Conservation (phyloP, 352 stramenopile species). For the Pythium utonaiense region DNA sequence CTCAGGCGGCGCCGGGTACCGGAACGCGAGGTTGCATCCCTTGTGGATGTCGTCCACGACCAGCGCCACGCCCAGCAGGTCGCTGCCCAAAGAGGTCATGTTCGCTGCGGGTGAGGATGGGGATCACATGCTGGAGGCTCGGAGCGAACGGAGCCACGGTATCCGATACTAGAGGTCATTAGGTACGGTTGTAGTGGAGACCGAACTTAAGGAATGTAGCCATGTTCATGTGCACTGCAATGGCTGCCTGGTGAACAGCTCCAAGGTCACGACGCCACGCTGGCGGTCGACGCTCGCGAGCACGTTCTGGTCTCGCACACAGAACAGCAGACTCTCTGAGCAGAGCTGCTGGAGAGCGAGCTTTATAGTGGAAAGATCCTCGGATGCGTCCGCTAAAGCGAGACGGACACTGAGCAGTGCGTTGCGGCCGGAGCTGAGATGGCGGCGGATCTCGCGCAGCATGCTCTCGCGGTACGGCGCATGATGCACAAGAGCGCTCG, state of each 20-base stretch:
- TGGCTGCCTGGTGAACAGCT: slow-evolving; percentile 11
- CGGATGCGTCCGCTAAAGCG: not conserved
- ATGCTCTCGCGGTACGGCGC: slow-evolving; percentile 26
- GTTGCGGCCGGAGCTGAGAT: slow-evolving; percentile 29
- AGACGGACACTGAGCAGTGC: slow-evolving; percentile 30
- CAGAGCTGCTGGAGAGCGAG: slow-evolving; percentile 56
- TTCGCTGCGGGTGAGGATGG: not conserved
- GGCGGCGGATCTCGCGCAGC: slow-evolving; percentile 31
- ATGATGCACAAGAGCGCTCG: slow-evolving; percentile 3
- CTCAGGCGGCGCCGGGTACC: slow-evolving; percentile 63
- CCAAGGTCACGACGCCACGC: not conserved
- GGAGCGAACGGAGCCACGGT: not conserved
- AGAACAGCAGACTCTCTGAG: slow-evolving; percentile 43
- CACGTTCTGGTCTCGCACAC: slow-evolving; percentile 38
- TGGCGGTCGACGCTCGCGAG: slow-evolving; percentile 21
- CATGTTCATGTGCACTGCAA: not conserved
- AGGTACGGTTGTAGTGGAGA: not conserved
- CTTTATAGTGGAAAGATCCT: slow-evolving; percentile 18
- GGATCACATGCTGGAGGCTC: slow-evolving; percentile 7
- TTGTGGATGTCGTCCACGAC: slow-evolving; percentile 89
- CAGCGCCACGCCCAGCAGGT: slow-evolving; percentile 66
- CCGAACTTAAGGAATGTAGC: not conserved
- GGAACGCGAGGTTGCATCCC: slow-evolving; percentile 82
- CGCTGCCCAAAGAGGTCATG: slow-evolving; percentile 8
- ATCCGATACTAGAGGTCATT: not conserved